phyloP scores from a whole-genome alignment of 2,329 filamentous ascomycete species.

The Tolypocladium ophioglossoides region DNA sequence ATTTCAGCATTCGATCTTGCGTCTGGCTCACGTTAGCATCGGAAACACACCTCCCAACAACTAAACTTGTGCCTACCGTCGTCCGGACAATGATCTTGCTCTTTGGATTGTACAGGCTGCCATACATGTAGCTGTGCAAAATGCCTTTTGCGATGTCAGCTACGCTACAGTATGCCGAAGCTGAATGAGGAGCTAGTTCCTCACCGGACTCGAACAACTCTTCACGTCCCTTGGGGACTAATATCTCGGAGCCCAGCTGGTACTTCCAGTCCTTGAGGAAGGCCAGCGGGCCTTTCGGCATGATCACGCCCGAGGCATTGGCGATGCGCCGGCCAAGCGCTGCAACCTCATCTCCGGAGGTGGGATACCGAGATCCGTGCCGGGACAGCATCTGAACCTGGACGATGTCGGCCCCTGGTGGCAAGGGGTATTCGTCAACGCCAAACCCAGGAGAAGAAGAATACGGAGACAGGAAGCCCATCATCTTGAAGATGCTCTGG shows the following conservation, averaged over 20 bases:
- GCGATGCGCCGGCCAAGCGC: constrained; percentile 46
- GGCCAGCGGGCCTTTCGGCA: constrained; percentile 45
- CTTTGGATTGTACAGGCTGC: constrained; percentile 57
- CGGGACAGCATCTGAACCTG: constrained; percentile 64
- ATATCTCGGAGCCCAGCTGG: constrained; percentile 57
- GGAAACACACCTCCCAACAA: not conserved
- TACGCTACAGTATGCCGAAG: not conserved
- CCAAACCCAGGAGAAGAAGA: constrained; percentile 64
- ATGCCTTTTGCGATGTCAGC: constrained; percentile 32
- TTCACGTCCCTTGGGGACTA: constrained; percentile 62
- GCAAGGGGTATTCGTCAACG: constrained; percentile 60
- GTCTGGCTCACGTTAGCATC: constrained; percentile 30
- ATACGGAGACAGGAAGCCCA: constrained; percentile 59
- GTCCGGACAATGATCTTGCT: constrained; percentile 65
- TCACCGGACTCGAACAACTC: constrained; percentile 57
- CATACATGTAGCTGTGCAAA: constrained; percentile 64
- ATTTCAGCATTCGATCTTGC: constrained; percentile 68
- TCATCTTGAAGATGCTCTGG: constrained; percentile 58
- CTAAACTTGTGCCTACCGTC: constrained; percentile 31
- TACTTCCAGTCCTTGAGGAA: constrained; percentile 64
- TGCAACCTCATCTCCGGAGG: constrained; percentile 43
- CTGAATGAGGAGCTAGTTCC: not conserved
- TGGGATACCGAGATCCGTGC: constrained; percentile 66
- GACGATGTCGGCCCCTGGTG: constrained; percentile 54
- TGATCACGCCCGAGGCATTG: constrained; percentile 40